A percentile compares a stretch with the other conserved stretches of the same genome.
Conservation (phyloP, 1,284 basidiomycete species). For the Puccinia polysora region DNA sequence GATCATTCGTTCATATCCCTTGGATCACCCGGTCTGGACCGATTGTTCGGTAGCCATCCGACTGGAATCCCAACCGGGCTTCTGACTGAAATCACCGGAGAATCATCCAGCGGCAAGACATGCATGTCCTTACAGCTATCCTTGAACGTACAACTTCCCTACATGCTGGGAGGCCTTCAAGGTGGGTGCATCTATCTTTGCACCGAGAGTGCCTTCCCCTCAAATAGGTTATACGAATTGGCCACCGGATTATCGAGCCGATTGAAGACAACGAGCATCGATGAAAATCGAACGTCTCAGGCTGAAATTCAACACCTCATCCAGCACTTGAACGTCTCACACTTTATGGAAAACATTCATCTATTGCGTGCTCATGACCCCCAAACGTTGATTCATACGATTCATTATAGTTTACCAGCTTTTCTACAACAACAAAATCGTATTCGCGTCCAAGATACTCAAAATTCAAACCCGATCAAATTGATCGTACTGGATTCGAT, state of each 20-base stretch:
- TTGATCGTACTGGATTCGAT: conserved; percentile 76
- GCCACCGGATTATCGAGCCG: conserved; percentile 57
- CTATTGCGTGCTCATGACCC: conserved; percentile 60
- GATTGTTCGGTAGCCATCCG: conserved; percentile 56
- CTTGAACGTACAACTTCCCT: conserved; percentile 67
- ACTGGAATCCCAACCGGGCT: conserved; percentile 71
- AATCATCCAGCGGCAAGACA: conserved; percentile 86
- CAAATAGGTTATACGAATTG: conserved; percentile 59
- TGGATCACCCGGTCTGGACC: conserved; percentile 42
- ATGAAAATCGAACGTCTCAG: neutral
- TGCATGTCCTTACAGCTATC: conserved; percentile 75
- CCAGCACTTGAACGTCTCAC: conserved; percentile 44
- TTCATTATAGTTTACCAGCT: conserved; percentile 63
- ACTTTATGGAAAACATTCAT: conserved; percentile 65
- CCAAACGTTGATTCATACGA: conserved; percentile 63
- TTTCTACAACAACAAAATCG: conserved; percentile 56
- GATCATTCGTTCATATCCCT: conserved; percentile 49
- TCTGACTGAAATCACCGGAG: conserved; percentile 78
- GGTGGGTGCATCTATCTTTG: conserved; percentile 70
- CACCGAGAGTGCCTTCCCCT: conserved; percentile 67
- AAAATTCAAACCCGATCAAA: conserved; percentile 57
- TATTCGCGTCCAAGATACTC: conserved; percentile 53
- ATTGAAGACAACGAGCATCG: conserved; percentile 7
- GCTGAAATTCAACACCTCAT: neutral
- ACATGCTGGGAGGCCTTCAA: conserved; percentile 57